Evolutionary conservation across 768 basidiomycete species (phyloP), one percentile per base, ranked within the genome.

Genomic region (Suillus cothurnatus): DNA sequence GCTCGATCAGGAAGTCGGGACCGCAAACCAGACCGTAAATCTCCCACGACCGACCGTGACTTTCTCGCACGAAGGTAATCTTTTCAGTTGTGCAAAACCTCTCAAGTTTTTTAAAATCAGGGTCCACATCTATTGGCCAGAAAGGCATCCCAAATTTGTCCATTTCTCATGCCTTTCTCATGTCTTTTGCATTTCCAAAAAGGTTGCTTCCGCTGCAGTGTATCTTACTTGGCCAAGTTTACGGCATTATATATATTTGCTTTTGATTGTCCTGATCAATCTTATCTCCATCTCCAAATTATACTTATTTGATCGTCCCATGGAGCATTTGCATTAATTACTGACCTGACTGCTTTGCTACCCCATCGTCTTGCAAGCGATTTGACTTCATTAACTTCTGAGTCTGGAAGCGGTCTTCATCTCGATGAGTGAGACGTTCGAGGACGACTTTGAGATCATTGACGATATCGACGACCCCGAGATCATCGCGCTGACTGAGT

Each of bases 401-500:
- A 59, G 11, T 28, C 26, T 59, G 26, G 26, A 39, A 39, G 39
- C 26, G 26, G 28, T 28, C 28, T 31, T 19, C 6, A 59, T 39
- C 11, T 31, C 58, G 19, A 59, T 59, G 58, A 55, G 53, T 55
- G 58, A 59, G 39, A 28, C 38, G 12, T 59, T 59, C 58, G 39
- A 59, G 39, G 68, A 67, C 38, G 67, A 67, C 43, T 12, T 50
- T 50, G 67, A 69, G 66, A 64, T 60, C 41, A 43, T 41, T 64
- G 62, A 73, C 23, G 77, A 76, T 65, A 49, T 66, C 47, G 71
- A 77, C 26, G 75, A 78, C 15, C 74, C 77, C 55, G 77, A 81
- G 61, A 78, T 83, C 34, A 80, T 84, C 34, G 73, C 78, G n/a
- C 73, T 86, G n/a, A 81, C 81, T 11, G 73, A 77, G 41, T 81